Conservation (phyloP, 768 basidiomycete genomes). For the Trametes sanguinea region DNA sequence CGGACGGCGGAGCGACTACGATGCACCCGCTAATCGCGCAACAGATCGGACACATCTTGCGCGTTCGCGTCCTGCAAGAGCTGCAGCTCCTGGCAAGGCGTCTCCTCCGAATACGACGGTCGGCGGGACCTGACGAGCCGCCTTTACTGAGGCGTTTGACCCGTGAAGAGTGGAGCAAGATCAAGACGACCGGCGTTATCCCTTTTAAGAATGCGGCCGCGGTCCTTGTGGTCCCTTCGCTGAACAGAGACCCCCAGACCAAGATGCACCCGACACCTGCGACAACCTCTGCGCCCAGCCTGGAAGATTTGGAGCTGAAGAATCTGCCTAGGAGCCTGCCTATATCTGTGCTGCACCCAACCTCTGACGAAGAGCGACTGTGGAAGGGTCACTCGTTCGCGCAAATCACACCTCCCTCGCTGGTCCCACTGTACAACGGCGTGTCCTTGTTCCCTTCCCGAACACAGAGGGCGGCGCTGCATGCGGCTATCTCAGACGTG, state of each 20-base stretch:
- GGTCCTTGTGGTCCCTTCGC: slow-evolving; percentile 68
- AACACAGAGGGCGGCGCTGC: slow-evolving; percentile 61
- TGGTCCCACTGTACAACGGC: slow-evolving; percentile 71
- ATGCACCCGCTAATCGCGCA: slow-evolving; percentile 48
- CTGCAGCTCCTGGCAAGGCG: slow-evolving; percentile 57
- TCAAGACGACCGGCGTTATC: slow-evolving; percentile 49
- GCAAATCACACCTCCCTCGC: slow-evolving; percentile 34
- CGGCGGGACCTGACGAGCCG: slow-evolving; percentile 14
- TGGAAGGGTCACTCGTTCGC: slow-evolving; percentile 15
- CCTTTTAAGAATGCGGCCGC: slow-evolving; percentile 60
- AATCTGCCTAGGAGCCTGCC: slow-evolving; percentile 20
- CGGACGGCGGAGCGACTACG: slow-evolving; percentile 24
- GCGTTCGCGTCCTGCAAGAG: slow-evolving; percentile 76
- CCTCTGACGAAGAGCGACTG: slow-evolving; percentile 14
- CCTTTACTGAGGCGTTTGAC: slow-evolving; percentile 65
- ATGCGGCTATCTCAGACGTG: slow-evolving; percentile 48
- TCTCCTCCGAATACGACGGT: slow-evolving; percentile 38
- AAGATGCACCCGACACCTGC: slow-evolving; percentile 41
- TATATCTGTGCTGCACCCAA: slow-evolving; percentile 32
- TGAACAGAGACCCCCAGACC: slow-evolving; percentile 54
- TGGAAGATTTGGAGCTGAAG: neutral
- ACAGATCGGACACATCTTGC: slow-evolving; percentile 67
- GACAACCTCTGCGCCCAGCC: slow-evolving; percentile 2
- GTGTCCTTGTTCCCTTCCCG: slow-evolving; percentile 61
- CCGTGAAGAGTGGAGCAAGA: slow-evolving; percentile 53